phyloP scores from a whole-genome alignment of 2,329 filamentous ascomycete species.

The Dothidotthia symphoricarpi region DNA sequence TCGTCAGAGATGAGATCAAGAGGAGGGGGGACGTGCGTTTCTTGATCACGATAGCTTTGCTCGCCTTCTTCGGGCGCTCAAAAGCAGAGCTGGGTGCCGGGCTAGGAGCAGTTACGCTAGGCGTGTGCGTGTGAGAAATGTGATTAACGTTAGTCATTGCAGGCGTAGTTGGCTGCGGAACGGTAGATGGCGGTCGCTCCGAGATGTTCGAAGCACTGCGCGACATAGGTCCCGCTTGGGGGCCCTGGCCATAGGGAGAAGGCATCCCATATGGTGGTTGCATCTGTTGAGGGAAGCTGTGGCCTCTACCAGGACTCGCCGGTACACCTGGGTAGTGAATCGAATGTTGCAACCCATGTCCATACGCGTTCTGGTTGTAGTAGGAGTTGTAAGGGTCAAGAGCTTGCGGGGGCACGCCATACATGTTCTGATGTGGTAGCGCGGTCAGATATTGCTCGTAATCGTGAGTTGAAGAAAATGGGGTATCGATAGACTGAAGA shows the following conservation, averaged over 20 bases:
- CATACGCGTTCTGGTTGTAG: slow-evolving; percentile 51
- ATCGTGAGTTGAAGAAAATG: slow-evolving; percentile 67
- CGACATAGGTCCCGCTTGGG: slow-evolving; percentile 62
- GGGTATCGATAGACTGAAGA: slow-evolving; percentile 42
- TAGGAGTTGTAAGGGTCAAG: slow-evolving; percentile 44
- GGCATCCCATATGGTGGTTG: slow-evolving; percentile 51
- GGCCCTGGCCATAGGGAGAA: slow-evolving; percentile 54
- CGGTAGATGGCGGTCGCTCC: slow-evolving; percentile 62
- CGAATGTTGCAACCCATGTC: slow-evolving; percentile 47
- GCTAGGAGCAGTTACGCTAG: slow-evolving; percentile 57
- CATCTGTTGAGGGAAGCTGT: slow-evolving; percentile 49
- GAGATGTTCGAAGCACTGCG: slow-evolving; percentile 59
- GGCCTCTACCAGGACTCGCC: slow-evolving; percentile 46
- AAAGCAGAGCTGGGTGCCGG: slow-evolving; percentile 63
- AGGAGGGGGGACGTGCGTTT: slow-evolving; percentile 44
- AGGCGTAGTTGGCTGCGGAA: slow-evolving; percentile 60
- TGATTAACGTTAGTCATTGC: slow-evolving; percentile 44
- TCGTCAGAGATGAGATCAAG: too few relatives aligned
- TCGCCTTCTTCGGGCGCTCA: slow-evolving; percentile 64
- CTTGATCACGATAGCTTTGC: slow-evolving; percentile 78
- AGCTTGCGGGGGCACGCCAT: slow-evolving; percentile 54
- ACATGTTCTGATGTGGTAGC: slow-evolving; percentile 64
- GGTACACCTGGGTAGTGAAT: slow-evolving; percentile 49
- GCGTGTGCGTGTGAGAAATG: slow-evolving; percentile 53
- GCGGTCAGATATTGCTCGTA: slow-evolving; percentile 72